Evolutionary conservation across 768 basidiomycete species (phyloP).

Genomic region (Russula lepida): DNA sequence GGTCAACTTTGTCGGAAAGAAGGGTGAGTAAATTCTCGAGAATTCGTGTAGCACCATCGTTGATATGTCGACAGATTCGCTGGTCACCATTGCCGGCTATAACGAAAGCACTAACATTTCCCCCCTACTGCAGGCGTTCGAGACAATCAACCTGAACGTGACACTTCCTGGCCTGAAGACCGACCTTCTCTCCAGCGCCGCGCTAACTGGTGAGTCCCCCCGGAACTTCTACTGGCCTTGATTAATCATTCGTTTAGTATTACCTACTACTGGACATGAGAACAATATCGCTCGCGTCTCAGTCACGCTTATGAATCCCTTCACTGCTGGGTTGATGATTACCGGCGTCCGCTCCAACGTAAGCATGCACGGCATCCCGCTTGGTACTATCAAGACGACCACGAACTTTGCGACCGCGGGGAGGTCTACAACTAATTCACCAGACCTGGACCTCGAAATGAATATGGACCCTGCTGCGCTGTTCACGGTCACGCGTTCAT

Average conservation of each 20-base stretch:
- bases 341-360: constrained; percentile 54
- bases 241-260: constrained; percentile 31
- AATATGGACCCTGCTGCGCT: constrained; percentile 60
- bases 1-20: constrained; percentile 57
- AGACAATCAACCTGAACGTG: constrained; percentile 46
- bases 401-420: constrained; percentile 46
- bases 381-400: constrained; percentile 51
- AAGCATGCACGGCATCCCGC: constrained; percentile 47
- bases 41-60: background rate
- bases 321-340: constrained; percentile 50
- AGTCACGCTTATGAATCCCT: constrained; percentile 58
- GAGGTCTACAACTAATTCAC: constrained; percentile 48
- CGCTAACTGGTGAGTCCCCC: constrained; percentile 39
- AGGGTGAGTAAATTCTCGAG: constrained; percentile 31
- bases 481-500: constrained; percentile 60
- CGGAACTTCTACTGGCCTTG: background rate
- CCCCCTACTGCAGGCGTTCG: constrained; percentile 53
- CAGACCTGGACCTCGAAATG: constrained; percentile 50
- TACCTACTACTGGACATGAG: constrained; percentile 51
- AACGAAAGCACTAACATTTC: constrained; percentile 49
- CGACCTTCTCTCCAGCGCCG: constrained; percentile 46
- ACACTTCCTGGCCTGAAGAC: constrained; percentile 54
- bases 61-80: constrained; percentile 36
- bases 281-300: constrained; percentile 60
- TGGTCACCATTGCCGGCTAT: constrained; percentile 49